These are phyloP conservation scores for Marasmius sp. DNA, from an alignment of 1,284 basidiomycete genomes.

Conservation along the genomic window DNA sequence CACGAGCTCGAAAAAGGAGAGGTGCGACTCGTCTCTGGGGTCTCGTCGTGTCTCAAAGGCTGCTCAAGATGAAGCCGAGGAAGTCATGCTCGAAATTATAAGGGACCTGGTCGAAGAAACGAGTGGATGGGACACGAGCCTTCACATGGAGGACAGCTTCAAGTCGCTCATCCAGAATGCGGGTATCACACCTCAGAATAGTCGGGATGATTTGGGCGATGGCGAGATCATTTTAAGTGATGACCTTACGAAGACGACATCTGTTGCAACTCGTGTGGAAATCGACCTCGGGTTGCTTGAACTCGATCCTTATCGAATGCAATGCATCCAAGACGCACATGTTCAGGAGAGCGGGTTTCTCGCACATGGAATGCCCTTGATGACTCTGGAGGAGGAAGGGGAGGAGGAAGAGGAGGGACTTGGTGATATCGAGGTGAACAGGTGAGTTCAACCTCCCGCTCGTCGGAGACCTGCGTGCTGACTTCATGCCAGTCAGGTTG, in stretches of 20 bases:
- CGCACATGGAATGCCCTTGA: slow-evolving; percentile 1
- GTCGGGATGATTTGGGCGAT: background rate
- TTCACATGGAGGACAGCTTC: slow-evolving; percentile 47
- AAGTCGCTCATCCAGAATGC: slow-evolving; percentile 39
- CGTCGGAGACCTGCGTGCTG: background rate
- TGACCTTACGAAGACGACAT: background rate
- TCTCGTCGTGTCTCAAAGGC: slow-evolving; percentile 1
- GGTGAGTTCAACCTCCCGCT: background rate
- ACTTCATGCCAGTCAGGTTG: background rate
- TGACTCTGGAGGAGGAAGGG: slow-evolving; percentile 3
- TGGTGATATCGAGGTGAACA: background rate
- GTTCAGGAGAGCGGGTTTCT: background rate
- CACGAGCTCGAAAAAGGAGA: background rate
- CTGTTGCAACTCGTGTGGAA: slow-evolving; percentile 6
- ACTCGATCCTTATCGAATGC: slow-evolving; percentile 11
- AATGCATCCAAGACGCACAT: background rate
- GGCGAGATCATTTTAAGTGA: background rate
- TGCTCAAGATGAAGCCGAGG: slow-evolving; percentile 23
- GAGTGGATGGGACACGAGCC: slow-evolving; percentile 44
- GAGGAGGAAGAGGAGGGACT: slow-evolving; percentile 2
- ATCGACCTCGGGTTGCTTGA: slow-evolving; percentile 12
- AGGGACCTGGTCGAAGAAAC: slow-evolving; percentile 47
- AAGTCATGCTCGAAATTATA: slow-evolving; percentile 39
- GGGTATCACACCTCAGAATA: slow-evolving; percentile 11
- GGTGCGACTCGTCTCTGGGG: background rate